phyloP scores from a whole-genome alignment of 257 asterid species.

The Ocimum tenuiflorum region DNA sequence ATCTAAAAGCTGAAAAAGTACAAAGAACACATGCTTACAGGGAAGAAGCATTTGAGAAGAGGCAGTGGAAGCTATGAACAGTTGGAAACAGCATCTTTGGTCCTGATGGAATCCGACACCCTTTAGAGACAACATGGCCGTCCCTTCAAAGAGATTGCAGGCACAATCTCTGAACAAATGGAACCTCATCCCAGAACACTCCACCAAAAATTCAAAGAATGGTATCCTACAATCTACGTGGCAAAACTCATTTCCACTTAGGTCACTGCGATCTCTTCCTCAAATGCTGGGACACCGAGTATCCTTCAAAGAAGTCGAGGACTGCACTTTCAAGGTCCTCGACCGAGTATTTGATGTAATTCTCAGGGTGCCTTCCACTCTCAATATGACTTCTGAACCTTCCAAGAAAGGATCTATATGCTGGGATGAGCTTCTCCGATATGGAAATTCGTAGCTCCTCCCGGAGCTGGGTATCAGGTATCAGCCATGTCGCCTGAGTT shows the following conservation, averaged over 20 bases:
- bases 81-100: constrained; percentile 13
- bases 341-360: constrained; percentile 77
- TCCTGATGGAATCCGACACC: constrained; percentile 21
- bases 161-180: constrained; percentile 23
- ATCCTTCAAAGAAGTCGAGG: constrained; percentile 82
- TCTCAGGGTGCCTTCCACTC: constrained; percentile 89
- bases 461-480: constrained; percentile 78
- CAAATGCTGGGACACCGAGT: constrained; percentile 59
- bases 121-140: constrained; percentile 11
- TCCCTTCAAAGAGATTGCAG: constrained; percentile 2
- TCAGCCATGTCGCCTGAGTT: constrained; percentile 76
- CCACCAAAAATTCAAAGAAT: constrained; percentile 65
- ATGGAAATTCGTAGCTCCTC: constrained; percentile 88
- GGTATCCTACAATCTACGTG: constrained; percentile 45
- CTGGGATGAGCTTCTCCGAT: constrained; percentile 65
- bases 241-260: constrained; percentile 24
- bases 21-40: constrained; percentile 63
- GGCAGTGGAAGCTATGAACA: constrained; percentile 34
- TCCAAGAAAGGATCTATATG: constrained; percentile 81
- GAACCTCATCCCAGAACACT: constrained; percentile 44
- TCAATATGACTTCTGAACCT: constrained; percentile 80
- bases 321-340: constrained; percentile 86
- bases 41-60: constrained; percentile 53
- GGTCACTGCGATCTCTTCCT: constrained; percentile 58
- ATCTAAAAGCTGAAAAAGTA: constrained; percentile 34